Evolutionary conservation across 345 rosid species (phyloP).

Genomic region (Geranium brycei): DNA sequence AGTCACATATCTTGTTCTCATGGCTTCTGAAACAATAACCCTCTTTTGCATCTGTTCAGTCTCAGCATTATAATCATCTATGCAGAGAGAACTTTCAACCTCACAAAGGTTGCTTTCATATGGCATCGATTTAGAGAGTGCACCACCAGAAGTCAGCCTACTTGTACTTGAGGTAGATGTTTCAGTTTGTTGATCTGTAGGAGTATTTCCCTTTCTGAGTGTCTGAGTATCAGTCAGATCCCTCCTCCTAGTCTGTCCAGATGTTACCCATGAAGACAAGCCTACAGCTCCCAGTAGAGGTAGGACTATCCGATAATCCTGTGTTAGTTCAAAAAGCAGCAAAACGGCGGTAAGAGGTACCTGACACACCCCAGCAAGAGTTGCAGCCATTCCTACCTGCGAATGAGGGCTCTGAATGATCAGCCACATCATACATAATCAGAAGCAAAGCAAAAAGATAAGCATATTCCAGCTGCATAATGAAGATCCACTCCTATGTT

Average conservation of each 20-base stretch:
- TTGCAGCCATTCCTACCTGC: constrained; percentile 99
- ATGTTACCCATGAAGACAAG: constrained; percentile 84
- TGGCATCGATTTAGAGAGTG: constrained; percentile 16
- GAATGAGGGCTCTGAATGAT: neutral
- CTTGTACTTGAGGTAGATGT: constrained; percentile 12
- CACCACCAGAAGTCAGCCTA: constrained; percentile 14
- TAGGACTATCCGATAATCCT: constrained; percentile 79
- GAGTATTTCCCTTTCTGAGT: constrained; percentile 18
- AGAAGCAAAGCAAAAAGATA: no score
- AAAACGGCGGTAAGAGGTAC: constrained; percentile 92
- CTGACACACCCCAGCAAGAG: constrained; percentile 95
- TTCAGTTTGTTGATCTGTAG: constrained; percentile 19
- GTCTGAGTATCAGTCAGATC: constrained; percentile 29
- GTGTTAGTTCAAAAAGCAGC: constrained; percentile 81
- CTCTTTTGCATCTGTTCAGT: constrained; percentile 31
- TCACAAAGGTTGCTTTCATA: constrained; percentile 52
- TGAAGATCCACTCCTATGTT: no score
- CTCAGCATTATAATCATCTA: constrained; percentile 32
- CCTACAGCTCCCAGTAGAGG: constrained; percentile 89
- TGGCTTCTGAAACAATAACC: constrained; percentile 67
- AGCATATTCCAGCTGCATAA: no score
- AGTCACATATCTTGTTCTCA: constrained; percentile 72
- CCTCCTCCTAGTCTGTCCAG: constrained; percentile 57
- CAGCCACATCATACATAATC: no score
- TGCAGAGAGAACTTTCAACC: constrained; percentile 79